Base-by-base conservation (phyloP, 208 protist species). In the Trypanosoma caninum region DNA sequence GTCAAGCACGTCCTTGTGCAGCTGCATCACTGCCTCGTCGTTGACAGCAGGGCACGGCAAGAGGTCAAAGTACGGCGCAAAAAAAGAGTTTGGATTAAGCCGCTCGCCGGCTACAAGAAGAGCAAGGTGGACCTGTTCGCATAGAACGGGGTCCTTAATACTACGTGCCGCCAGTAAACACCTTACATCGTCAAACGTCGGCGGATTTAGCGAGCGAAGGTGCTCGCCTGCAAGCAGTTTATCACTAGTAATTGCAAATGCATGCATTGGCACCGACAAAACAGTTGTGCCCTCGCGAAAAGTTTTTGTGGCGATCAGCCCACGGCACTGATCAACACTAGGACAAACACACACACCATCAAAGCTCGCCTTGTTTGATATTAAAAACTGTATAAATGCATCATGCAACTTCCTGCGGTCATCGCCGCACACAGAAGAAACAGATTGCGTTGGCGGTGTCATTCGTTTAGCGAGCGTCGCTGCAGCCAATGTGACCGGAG, bases 41-140 rank as follows among this genome's bases (percentile, higher is more conserved):
- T 87, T 58, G 0, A 92, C 76, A 14, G 85, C 85, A 11, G 85
- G 85, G 66, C 84, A 75, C 20, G 85, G 85, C 28, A 92, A 69
- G 7, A 75, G 31, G 53, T 87, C 66, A 57, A 89, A 78, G 75
- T 92, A 92, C 23, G 66, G 66, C 23, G 44, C 60, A 44, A 72
- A 67, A n/a, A 65, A 50, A 51, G 69, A 84, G 13, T 52, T 51
- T 41, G 60, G 45, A 64, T 84, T 75, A 23, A 80, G 46, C 55
- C 76, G 78, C 57, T 87, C 85, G 5, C 69, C 81, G 0, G 85
- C 81, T 35, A 92, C 42, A 13, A 92, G 69, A 28, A 92, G 69
- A 3, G 85, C 81, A 20, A 92, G 59, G 61, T 84, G 64, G 28
- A 92, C 52, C 60, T 92, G 81, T 57, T 92, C 79, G 69, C 76